Conservation (phyloP, 352 stramenopile species). For the Globisporangium uncinulatum region DNA sequence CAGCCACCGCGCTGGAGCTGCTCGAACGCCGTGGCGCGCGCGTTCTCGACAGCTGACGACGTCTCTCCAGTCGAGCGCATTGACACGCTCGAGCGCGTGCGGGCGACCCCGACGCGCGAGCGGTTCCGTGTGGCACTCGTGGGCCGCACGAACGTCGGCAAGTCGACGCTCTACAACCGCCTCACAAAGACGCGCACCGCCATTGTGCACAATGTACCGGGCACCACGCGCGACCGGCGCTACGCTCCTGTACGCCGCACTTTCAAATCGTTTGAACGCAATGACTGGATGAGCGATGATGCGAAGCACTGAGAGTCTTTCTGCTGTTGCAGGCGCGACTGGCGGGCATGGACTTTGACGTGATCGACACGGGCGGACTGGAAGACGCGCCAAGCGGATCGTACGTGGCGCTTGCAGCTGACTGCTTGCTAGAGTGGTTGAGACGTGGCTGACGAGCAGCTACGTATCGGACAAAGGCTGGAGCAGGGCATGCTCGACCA, state of each 20-base stretch:
- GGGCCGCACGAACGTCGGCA: conserved; percentile 80
- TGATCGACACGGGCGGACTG: conserved; percentile 79
- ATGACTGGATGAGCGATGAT: too few species aligned
- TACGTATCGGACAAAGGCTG: conserved; percentile 19
- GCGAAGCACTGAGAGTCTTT: too few species aligned
- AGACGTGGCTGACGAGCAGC: too few species aligned
- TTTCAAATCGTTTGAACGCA: too few species aligned
- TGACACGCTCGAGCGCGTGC: conserved; percentile 30
- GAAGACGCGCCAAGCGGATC: conserved; percentile 58
- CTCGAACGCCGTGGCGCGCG: not conserved
- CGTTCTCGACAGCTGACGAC: conserved; percentile 12
- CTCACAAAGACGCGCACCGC: conserved; percentile 68
- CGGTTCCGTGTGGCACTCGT: conserved; percentile 75
- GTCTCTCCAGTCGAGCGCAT: conserved; percentile 17
- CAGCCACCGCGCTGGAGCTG: conserved; percentile 10
- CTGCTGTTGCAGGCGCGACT: conserved; percentile 29
- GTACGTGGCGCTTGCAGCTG: conserved; percentile 10
- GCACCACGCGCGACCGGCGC: conserved; percentile 71
- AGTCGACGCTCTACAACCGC: conserved; percentile 84
- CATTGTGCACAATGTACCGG: conserved; percentile 82
- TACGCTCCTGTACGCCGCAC: conserved; percentile 35
- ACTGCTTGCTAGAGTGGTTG: too few species aligned
- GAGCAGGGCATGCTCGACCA: conserved; percentile 80
- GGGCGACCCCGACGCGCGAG: conserved; percentile 26
- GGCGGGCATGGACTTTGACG: conserved; percentile 69